These are phyloP conservation scores for Alternaria brassicicola DNA, from an alignment of 2,329 filamentous ascomycete species.

Conservation along the genomic window DNA sequence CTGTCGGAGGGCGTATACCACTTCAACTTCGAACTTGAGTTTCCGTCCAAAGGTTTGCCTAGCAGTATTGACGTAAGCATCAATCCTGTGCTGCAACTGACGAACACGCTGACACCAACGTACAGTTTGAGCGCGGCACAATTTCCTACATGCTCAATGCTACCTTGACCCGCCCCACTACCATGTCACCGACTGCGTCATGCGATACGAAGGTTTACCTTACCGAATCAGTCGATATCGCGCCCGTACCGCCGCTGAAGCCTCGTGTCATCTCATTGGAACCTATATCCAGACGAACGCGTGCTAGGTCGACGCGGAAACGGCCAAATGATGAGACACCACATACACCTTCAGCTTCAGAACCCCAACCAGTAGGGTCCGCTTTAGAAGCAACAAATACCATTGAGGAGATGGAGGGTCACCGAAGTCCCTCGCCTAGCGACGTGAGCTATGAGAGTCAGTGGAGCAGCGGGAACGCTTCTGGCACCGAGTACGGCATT, in stretches of 20 bases:
- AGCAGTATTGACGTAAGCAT: constrained; percentile 88
- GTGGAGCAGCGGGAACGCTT: constrained; percentile 63
- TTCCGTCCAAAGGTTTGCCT: constrained; percentile 72
- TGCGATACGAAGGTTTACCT: constrained; percentile 83
- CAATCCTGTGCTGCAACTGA: constrained; percentile 9
- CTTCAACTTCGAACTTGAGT: constrained; percentile 77
- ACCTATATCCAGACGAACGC: constrained; percentile 75
- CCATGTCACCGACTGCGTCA: constrained; percentile 78
- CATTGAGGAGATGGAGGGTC: constrained; percentile 42
- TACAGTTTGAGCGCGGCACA: constrained; percentile 90
- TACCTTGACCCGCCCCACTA: constrained; percentile 85
- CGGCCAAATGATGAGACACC: constrained; percentile 22
- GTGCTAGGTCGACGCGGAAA: constrained; percentile 59
- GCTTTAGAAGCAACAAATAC: constrained; percentile 28
- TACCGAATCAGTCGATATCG: constrained; percentile 84
- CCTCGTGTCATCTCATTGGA: constrained; percentile 86
- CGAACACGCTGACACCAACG: constrained; percentile 23
- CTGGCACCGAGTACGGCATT: constrained; percentile 50
- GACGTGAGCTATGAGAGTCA: constrained; percentile 57
- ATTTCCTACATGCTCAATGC: constrained; percentile 91
- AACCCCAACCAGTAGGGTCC: constrained; percentile 28
- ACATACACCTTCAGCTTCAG: constrained; percentile 24
- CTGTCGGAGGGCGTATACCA: constrained; percentile 77
- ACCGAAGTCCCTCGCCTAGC: constrained; percentile 55
- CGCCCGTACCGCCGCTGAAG: constrained; percentile 73